Evolutionary conservation across 441 rosid genomes (phyloP), one percentile per base, ranked within the genome.

Genomic region (Syzygium syzygioides): DNA sequence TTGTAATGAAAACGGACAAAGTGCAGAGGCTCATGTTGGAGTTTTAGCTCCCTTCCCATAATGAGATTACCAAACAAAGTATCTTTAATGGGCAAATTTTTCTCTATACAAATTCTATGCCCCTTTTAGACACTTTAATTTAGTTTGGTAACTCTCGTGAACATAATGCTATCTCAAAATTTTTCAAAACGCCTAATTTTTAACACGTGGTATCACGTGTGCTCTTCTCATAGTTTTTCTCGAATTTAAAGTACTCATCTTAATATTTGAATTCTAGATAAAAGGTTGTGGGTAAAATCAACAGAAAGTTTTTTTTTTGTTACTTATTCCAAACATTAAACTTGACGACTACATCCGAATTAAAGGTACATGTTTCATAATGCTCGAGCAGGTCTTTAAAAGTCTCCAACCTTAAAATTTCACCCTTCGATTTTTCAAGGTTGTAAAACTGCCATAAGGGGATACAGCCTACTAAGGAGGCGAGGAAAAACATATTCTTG

Each of bases 331-430:
- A 66, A 9, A 2, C 4, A 37, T 20, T 20, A n/a, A 37, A 34
- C 17, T 5, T 0, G 15, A 34, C 0, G 37, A 15, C 9, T 30
- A n/a, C 10, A 4, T 64, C 10, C 4, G 2, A 62, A n/a, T n/a
- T 3, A 28, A 60, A 60, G 13, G 32, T 28, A 11, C 64, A 59
- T 12, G 64, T 26, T 59, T 14, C 15, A 5, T 10, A 7, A 45
- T 2, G 9, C 9, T 1, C 2, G 9, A 45, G 48, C 9, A 45
- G 48, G 1, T 45, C 48, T 9, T 45, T 7, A 45, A 45, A 45
- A 45, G 9, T 1, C 48, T 45, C 48, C 9, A 7, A 7, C 48
- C 48, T 9, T 45, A 45, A 45, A 45, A 45, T 45, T 9, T 45
- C 48, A 7, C 48, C 48, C 48, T 45, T 45, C 48, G 48, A 45